These are phyloP conservation scores for Fraxinus ornus DNA, from an alignment of 305 asterid species.

Conservation along the genomic window DNA sequence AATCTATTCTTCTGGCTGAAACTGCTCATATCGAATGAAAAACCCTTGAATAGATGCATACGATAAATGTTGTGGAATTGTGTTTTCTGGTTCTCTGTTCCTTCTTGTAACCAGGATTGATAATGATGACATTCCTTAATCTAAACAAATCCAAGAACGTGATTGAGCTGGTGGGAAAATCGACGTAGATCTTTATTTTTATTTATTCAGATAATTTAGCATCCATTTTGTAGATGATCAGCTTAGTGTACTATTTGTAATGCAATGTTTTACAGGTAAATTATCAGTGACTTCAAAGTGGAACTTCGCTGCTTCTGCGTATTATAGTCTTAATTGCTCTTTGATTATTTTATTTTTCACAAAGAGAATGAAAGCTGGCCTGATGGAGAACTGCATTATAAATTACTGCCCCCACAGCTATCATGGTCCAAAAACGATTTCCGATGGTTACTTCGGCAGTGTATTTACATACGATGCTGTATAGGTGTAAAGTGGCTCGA, in stretches of 20 bases:
- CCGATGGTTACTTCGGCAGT: background rate
- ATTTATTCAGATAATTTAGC: background rate
- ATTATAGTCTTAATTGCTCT: background rate
- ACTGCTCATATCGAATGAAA: background rate
- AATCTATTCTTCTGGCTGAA: background rate
- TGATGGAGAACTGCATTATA: background rate
- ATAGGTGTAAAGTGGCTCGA: too few species aligned
- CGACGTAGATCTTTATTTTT: background rate
- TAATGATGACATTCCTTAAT: background rate
- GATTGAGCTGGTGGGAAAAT: background rate
- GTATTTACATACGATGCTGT: too few species aligned
- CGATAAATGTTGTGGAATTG: background rate
- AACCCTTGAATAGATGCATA: background rate
- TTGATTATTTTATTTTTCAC: background rate
- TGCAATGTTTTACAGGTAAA: background rate
- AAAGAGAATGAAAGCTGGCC: background rate
- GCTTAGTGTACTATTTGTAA: background rate
- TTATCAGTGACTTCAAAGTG: background rate
- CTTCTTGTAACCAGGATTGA: background rate
- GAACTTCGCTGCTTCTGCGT: background rate
- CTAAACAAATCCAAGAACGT: background rate
- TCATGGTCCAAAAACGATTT: background rate
- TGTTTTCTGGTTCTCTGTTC: background rate
- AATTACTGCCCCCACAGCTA: background rate
- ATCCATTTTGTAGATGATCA: conserved; percentile 1